A percentile compares a stretch with the other conserved stretches of the same genome.
Evolutionary conservation across 768 basidiomycete species (phyloP).

Genomic region (Tylopilus vinaceipallidus): DNA sequence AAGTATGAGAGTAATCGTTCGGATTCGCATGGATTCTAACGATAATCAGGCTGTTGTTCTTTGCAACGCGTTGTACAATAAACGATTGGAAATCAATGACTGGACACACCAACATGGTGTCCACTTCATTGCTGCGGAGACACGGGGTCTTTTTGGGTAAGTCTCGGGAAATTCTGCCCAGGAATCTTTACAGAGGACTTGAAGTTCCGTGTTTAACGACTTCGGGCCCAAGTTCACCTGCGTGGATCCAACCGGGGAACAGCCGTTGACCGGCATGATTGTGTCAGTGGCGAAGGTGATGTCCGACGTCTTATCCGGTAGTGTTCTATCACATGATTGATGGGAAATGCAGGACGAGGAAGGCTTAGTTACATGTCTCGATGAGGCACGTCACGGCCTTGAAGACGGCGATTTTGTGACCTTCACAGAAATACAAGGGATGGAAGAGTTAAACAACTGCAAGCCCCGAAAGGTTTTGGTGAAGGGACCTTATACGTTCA

Average conservation of each 20-base stretch:
- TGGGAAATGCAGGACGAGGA: constrained; percentile 60
- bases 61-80: constrained; percentile 69
- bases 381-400: constrained; percentile 97
- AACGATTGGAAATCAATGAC: constrained; percentile 93
- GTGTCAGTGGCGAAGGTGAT: constrained; percentile 85
- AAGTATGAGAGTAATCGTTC: constrained; percentile 48
- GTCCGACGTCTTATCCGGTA: constrained; percentile 1
- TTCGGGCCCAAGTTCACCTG: constrained; percentile 94
- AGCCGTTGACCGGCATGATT: constrained; percentile 91
- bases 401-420: constrained; percentile 98
- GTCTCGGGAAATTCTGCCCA: constrained; percentile 15
- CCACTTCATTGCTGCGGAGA: constrained; percentile 89
- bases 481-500: constrained; percentile 97
- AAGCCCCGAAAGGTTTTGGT: constrained; percentile 90
- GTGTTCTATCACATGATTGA: not conserved
- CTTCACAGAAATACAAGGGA: constrained; percentile 93
- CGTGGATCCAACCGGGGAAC: constrained; percentile 97
- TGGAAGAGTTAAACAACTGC: constrained; percentile 86
- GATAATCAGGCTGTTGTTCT: constrained; percentile 77
- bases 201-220: constrained; percentile 91
- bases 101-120: constrained; percentile 90
- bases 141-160: constrained; percentile 92
- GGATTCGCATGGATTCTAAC: constrained; percentile 7
- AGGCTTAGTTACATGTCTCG: constrained; percentile 93
- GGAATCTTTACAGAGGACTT: constrained; percentile 3